These are phyloP conservation scores for Nakaseomyces bracarensis DNA, from an alignment of 1,139 yeast species.

Conservation along the genomic window DNA sequence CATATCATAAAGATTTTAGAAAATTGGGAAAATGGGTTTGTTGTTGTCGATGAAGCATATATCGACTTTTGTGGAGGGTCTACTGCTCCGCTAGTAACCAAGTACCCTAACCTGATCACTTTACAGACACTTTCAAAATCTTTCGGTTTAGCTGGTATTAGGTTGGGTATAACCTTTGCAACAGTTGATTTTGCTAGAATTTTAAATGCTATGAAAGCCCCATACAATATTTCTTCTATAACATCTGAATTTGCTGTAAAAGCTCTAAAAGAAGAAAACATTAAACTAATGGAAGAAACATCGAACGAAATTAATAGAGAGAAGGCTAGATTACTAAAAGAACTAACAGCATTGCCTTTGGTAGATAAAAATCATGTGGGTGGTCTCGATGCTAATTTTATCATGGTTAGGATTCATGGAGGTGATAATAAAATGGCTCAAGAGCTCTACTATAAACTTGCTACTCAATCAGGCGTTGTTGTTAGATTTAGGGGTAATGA, in stretches of 20 bases:
- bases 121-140: conserved; percentile 90
- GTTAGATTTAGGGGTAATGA: conserved; percentile 88
- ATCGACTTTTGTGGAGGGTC: conserved; percentile 82
- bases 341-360: conserved; percentile 46
- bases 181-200: conserved; percentile 51
- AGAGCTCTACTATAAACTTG: conserved; percentile 57
- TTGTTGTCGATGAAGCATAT: conserved; percentile 91
- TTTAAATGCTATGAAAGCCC: conserved; percentile 87
- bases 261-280: conserved; percentile 55
- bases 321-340: conserved; percentile 45
- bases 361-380: conserved; percentile 68
- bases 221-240: conserved; percentile 82
- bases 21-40: conserved; percentile 61
- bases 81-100: conserved; percentile 69
- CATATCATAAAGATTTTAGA: conserved; percentile 46
- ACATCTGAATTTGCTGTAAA: conserved; percentile 70
- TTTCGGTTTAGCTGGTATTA: conserved; percentile 90
- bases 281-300: conserved; percentile 49
- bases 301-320: conserved; percentile 47
- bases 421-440: conserved; percentile 63
- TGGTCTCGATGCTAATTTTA: conserved; percentile 80
- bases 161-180: conserved; percentile 76
- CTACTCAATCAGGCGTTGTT: conserved; percentile 66
- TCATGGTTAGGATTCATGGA: conserved; percentile 56
- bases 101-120: conserved; percentile 76